A percentile compares a stretch with the other conserved stretches of the same genome.
These are phyloP conservation scores for Spergularia marina DNA, from an alignment of 148 eudicot species.

Conservation along the genomic window DNA sequence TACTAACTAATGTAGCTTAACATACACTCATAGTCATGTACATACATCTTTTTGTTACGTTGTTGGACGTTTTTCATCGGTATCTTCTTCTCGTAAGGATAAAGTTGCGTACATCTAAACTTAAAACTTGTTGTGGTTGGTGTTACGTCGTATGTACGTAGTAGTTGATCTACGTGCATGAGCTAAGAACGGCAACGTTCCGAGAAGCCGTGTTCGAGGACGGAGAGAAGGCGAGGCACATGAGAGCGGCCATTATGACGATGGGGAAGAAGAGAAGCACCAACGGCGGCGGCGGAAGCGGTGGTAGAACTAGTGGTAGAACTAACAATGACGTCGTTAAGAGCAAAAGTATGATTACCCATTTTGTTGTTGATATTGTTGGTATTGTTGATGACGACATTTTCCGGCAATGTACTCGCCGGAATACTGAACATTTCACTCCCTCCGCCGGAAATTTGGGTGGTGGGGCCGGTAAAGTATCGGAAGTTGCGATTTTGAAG, in stretches of 20 bases:
- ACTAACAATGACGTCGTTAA: slow-evolving; percentile 41
- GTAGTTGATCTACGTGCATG: slow-evolving; percentile 9
- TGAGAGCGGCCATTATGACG: slow-evolving; percentile 43
- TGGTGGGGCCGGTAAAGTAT: not conserved
- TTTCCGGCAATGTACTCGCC: not conserved
- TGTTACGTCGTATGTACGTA: too few relatives aligned
- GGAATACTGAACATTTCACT: not conserved
- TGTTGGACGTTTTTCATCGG: too few relatives aligned
- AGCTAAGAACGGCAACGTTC: slow-evolving; percentile 27
- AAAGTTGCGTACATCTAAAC: too few relatives aligned
- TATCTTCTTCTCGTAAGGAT: too few relatives aligned
- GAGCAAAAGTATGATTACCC: slow-evolving; percentile 29
- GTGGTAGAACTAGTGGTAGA: slow-evolving; percentile 46
- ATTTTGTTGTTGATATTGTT: slow-evolving; percentile 1
- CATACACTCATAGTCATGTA: too few relatives aligned
- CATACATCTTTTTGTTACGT: too few relatives aligned
- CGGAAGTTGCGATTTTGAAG: not conserved
- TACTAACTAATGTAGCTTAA: not conserved
- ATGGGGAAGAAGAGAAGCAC: slow-evolving; percentile 45
- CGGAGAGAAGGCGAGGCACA: slow-evolving; percentile 40
- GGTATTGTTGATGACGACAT: slow-evolving; percentile 15
- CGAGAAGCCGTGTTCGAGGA: slow-evolving; percentile 16
- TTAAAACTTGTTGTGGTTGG: too few relatives aligned
- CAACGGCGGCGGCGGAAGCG: slow-evolving; percentile 54
- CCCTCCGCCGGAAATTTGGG: not conserved